These are phyloP conservation scores for Pythium dissotocum DNA, from an alignment of 352 stramenopile genomes.

Conservation along the genomic window DNA sequence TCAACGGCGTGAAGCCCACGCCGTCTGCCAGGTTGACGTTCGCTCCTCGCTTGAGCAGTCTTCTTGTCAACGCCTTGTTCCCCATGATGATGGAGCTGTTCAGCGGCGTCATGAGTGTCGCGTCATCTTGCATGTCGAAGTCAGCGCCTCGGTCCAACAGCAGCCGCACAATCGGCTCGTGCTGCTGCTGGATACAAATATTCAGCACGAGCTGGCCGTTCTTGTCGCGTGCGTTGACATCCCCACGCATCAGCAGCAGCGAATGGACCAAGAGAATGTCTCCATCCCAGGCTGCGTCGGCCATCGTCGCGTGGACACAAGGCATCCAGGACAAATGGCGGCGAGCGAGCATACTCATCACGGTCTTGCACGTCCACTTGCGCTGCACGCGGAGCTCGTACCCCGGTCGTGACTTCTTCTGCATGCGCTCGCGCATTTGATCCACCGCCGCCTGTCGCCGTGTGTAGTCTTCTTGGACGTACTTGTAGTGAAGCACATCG, in stretches of 20 bases:
- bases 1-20: slow-evolving; percentile 63
- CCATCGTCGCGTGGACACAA: slow-evolving; percentile 57
- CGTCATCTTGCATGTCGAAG: slow-evolving; percentile 63
- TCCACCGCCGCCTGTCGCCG: slow-evolving; percentile 56
- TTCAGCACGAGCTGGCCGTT: slow-evolving; percentile 67
- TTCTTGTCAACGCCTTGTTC: slow-evolving; percentile 72
- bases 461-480: slow-evolving; percentile 66
- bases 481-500: slow-evolving; percentile 69
- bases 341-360: slow-evolving; percentile 48
- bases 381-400: slow-evolving; percentile 61
- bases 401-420: slow-evolving; percentile 56
- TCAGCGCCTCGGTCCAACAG: slow-evolving; percentile 70
- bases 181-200: slow-evolving; percentile 76
- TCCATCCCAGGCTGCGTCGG: slow-evolving; percentile 71
- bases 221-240: slow-evolving; percentile 57
- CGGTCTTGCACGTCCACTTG: slow-evolving; percentile 50
- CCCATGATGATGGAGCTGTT: slow-evolving; percentile 82
- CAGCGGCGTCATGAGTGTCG: slow-evolving; percentile 56
- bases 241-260: slow-evolving; percentile 48
- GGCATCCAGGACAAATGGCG: slow-evolving; percentile 71
- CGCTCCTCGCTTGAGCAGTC: slow-evolving; percentile 55
- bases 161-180: slow-evolving; percentile 69
- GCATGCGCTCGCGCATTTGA: slow-evolving; percentile 57
- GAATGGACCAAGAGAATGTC: slow-evolving; percentile 75
- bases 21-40: slow-evolving; percentile 56